Percentiles rank a stretch among this genome's conserved stretches.
Conservation (phyloP, 2,329 filamentous ascomycete genomes). For the Arachnomyces sp. region DNA sequence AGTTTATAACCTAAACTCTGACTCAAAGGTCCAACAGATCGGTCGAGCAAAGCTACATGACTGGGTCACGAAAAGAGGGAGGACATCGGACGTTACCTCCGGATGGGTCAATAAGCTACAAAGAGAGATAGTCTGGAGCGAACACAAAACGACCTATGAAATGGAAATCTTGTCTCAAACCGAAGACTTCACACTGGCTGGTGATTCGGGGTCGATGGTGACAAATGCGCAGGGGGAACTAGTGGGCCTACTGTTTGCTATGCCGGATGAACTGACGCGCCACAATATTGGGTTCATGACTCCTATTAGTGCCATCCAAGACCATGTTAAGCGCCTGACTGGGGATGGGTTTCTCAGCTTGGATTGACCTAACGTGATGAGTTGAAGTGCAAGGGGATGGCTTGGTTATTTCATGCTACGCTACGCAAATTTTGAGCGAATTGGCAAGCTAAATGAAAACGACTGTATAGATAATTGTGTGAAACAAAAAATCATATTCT, state of each 20-base stretch:
- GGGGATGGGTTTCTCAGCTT: too few relatives aligned
- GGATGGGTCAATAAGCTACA: not conserved
- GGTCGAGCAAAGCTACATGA: not conserved
- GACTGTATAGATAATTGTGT: too few relatives aligned
- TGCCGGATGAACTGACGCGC: not conserved
- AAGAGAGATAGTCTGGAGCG: not conserved
- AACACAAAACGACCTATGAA: not conserved
- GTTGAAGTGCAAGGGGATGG: too few relatives aligned
- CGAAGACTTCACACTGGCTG: not conserved
- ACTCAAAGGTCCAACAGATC: not conserved
- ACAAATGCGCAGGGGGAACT: not conserved
- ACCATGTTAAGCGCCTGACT: not conserved
- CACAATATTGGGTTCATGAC: not conserved
- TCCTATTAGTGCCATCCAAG: not conserved
- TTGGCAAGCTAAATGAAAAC: too few relatives aligned
- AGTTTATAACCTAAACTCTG: not conserved
- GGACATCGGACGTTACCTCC: not conserved
- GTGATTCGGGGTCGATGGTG: constrained; percentile 2
- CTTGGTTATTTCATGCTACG: too few relatives aligned
- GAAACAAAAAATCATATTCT: too few relatives aligned
- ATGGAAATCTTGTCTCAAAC: not conserved
- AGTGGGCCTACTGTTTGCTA: not conserved
- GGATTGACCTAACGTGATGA: too few relatives aligned
- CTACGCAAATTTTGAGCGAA: too few relatives aligned
- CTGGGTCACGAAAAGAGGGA: not conserved